phyloP scores from a whole-genome alignment of 441 rosid genomes.

The Adansonia grandidieri region DNA sequence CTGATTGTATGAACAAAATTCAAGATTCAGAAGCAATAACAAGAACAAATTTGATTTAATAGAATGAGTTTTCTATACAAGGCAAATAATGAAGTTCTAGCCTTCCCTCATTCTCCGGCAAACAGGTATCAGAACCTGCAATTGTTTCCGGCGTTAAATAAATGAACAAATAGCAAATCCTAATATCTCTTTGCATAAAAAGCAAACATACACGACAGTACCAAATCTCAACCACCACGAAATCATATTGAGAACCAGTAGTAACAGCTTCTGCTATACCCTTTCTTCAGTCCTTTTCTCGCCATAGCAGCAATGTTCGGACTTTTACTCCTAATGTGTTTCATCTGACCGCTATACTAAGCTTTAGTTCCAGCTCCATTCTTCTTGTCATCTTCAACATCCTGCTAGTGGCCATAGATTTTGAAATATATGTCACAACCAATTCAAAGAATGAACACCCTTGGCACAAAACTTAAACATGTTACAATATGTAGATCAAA shows the following conservation, averaged over 20 bases:
- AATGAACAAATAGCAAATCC: slow-evolving; percentile 27
- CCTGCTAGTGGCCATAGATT: slow-evolving; percentile 46
- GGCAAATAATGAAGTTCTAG: slow-evolving; percentile 12
- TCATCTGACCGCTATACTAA: neutral
- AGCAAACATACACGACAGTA: slow-evolving; percentile 8
- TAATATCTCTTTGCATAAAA: slow-evolving; percentile 1
- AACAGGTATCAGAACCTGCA: slow-evolving; percentile 16
- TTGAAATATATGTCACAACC: neutral
- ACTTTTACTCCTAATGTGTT: neutral
- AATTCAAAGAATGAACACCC: neutral
- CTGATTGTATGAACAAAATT: neutral
- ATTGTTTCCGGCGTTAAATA: slow-evolving; percentile 18
- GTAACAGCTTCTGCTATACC: neutral
- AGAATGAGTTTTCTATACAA: slow-evolving; percentile 34
- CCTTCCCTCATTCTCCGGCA: slow-evolving; percentile 17
- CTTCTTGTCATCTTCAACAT: slow-evolving; percentile 70
- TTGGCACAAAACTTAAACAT: slow-evolving; percentile 10
- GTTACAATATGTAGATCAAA: neutral
- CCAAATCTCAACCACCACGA: slow-evolving; percentile 11
- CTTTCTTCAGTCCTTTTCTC: neutral
- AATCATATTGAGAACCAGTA: neutral
- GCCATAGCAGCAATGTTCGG: neutral
- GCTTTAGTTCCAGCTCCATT: slow-evolving; percentile 6
- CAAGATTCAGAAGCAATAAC: neutral
- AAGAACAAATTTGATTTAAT: neutral